A percentile compares a stretch with the other conserved stretches of the same genome.
Evolutionary conservation across 805 yeast species (phyloP).

Genomic region (Clavispora fructus): DNA sequence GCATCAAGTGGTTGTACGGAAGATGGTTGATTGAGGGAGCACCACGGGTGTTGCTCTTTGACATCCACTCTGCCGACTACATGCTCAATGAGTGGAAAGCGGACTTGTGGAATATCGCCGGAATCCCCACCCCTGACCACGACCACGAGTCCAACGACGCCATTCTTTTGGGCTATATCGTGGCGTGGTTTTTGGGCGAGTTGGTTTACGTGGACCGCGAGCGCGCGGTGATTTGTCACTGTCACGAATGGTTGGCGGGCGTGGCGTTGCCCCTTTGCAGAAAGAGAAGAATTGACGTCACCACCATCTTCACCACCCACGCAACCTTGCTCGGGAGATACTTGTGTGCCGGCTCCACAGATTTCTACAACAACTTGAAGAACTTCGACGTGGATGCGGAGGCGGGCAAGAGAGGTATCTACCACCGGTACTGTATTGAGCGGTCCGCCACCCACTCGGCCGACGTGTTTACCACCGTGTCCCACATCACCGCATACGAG

Average conservation of each 20-base stretch:
- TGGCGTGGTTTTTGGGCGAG: constrained; percentile 97
- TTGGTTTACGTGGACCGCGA: constrained; percentile 76
- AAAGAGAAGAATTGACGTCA: constrained; percentile 85
- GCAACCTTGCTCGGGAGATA: constrained; percentile 94
- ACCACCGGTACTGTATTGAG: constrained; percentile 95
- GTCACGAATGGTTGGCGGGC: constrained; percentile 98
- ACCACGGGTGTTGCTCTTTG: constrained; percentile 87
- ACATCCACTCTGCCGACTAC: constrained; percentile 64
- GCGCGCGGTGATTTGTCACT: constrained; percentile 88
- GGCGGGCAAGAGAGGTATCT: constrained; percentile 96
- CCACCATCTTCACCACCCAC: constrained; percentile 95
- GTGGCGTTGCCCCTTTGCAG: constrained; percentile 90
- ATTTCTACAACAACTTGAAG: constrained; percentile 87
- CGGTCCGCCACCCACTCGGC: constrained; percentile 94
- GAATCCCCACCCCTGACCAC: constrained; percentile 88
- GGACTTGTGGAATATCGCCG: constrained; percentile 86
- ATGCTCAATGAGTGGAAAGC: constrained; percentile 89
- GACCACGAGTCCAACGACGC: constrained; percentile 92
- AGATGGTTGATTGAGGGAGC: constrained; percentile 98
- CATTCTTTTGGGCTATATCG: constrained; percentile 83
- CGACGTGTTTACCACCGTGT: constrained; percentile 95
- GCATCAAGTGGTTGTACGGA: constrained; percentile 80
- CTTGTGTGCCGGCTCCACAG: constrained; percentile 93
- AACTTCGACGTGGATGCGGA: constrained; percentile 93
- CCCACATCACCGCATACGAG: constrained; percentile 96